Base-by-base conservation (phyloP, 2,329 filamentous ascomycete genomes). In the Fusarium sambucinum region DNA sequence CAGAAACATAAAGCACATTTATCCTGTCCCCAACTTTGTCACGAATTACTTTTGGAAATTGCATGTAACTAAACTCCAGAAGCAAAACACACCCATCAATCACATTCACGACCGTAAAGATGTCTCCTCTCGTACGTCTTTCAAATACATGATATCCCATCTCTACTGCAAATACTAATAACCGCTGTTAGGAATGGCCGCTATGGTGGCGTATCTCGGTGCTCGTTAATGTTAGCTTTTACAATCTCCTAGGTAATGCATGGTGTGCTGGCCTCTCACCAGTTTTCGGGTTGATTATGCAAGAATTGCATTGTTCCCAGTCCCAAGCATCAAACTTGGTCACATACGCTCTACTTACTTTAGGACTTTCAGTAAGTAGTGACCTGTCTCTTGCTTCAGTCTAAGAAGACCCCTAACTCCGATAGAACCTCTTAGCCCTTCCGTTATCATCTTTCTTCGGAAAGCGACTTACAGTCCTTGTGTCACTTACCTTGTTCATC, bases 191-290 rank as follows among this genome's bases (percentile, higher is more conserved):
- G 30, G 30, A 59, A n/a, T 60, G 55, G 57, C 57, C 57, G 10
- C 30, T 59, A 3, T 60, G 57, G 57, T 60, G 57, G 44, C 57
- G 57, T 3, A 32, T 60, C n/a, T 37, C 13, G 1, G 30, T 60
- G 2, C 37, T 59, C 4, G 14, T 60, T 9, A 60, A 60, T 5
- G 38, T 59, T 25, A 59, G 58, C 30, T 32, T 60, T 2, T 60
- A 60, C 30, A 59, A 59, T 3, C 37, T 59, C 0, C 25, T 60
- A 1, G 58, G 58, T 3, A 60, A 60, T 27, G 55, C 58, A 10
- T 59, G 58, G 55, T 37, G 30, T n/a, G 30, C 58, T 32, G 58
- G 58, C 5, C 55, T 60, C 27, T 60, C 58, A 9, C 44, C 58
- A 4, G 23, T 52, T 5, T 60, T 60, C 21, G 55, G 58, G 1